Evolutionary conservation across 1,284 basidiomycete species (phyloP).

Genomic region (Clitocybe nebularis): DNA sequence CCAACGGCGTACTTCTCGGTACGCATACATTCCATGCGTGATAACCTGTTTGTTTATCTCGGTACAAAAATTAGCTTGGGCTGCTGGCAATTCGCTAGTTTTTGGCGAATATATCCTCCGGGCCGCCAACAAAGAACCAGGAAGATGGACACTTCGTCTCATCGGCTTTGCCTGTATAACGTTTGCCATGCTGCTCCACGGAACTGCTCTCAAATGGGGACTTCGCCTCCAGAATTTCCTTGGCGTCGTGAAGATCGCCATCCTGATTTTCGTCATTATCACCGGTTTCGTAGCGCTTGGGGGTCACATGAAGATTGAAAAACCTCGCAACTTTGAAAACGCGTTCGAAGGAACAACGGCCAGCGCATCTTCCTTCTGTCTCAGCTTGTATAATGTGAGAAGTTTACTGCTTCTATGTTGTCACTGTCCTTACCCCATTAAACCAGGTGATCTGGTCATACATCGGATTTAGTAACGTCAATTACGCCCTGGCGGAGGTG

Average conservation of each 20-base stretch:
- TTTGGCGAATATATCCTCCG: slow-evolving; percentile 35
- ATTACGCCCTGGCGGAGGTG: slow-evolving; percentile 28
- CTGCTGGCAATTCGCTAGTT: slow-evolving; percentile 31
- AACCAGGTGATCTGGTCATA: slow-evolving; percentile 22
- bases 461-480: slow-evolving; percentile 23
- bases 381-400: slow-evolving; percentile 28
- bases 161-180: slow-evolving; percentile 33
- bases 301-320: slow-evolving; percentile 19
- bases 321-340: slow-evolving; percentile 29
- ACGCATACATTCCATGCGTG: not conserved
- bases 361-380: slow-evolving; percentile 22
- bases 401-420: not conserved
- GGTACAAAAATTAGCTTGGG: slow-evolving; percentile 23
- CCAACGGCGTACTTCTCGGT: slow-evolving; percentile 18
- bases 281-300: slow-evolving; percentile 23
- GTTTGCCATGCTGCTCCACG: slow-evolving; percentile 38
- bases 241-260: slow-evolving; percentile 42
- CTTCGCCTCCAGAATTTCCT: slow-evolving; percentile 44
- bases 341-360: slow-evolving; percentile 30
- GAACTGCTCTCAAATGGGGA: slow-evolving; percentile 36
- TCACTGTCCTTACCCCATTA: not conserved
- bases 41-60: not conserved
- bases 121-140: slow-evolving; percentile 25
- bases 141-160: slow-evolving; percentile 24
- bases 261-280: slow-evolving; percentile 38